Evolutionary conservation across 2,329 filamentous ascomycete species (phyloP), one percentile per base, ranked within the genome.

Genomic region (Cephalotrichum gorgonifer): DNA sequence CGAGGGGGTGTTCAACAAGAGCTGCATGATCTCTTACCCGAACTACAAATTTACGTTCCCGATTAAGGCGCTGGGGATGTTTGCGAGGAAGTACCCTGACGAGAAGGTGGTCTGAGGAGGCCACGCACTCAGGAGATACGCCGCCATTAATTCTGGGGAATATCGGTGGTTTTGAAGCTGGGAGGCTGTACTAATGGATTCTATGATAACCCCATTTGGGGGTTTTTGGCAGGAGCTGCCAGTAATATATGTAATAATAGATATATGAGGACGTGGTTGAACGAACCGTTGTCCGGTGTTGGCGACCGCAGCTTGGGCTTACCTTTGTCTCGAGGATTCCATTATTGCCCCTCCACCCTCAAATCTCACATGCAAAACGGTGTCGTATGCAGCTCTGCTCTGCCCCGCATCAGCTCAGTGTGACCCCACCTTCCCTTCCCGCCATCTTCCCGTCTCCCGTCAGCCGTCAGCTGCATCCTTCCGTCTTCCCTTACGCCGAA

Each of bases 1-100:
- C 58, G 93, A 98, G 65, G 93, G 93, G 2, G 93, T 98, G 11
- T 98, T 98, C 69, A 98, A 98, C 69, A 95, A 96, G 73, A 93
- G 84, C 60, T 97, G 91, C 74, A 97, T 96, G 88, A 98, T 98
- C 55, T 93, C 88, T 1, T 98, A 98, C 62, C 91, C 91, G 41
- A 98, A 98, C 73, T 98, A 98, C 74, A 98, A 97, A 72, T 93
- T 95, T 64, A 86, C 85, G 51, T 98, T 96, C 67, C 83, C 91
- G 1, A 86, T 97, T 62, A 95, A 94, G 69, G 93, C 93, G 2
- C 65, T 98, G 54, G 93, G 93, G 5, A 85, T 96, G 79, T 98
- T 88, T 72, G 81, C 85, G 4, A 76, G 72, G 57, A 79, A 74
- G 54, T 90, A 84, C 55, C 85, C 85, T 1, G 74, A 87, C 52